These are phyloP conservation scores for Boletellus emodensis DNA, from an alignment of 768 basidiomycete genomes.

Conservation along the genomic window DNA sequence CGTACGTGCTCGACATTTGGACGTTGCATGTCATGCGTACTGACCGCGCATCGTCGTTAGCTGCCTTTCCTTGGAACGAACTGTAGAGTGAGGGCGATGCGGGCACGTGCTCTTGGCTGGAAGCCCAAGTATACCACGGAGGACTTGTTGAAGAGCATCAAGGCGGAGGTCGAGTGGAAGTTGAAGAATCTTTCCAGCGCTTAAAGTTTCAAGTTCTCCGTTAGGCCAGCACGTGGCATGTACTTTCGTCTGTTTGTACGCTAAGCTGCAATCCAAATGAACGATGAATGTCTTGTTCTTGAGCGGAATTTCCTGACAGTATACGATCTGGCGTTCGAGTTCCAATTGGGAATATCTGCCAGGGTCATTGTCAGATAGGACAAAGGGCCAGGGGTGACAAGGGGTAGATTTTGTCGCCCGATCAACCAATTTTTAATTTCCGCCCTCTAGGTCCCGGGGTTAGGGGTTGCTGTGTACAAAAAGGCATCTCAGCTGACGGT, in stretches of 20 bases:
- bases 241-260: neutral
- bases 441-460: too few species aligned
- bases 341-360: too few species aligned
- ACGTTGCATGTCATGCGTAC: neutral
- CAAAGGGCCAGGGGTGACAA: too few species aligned
- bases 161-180: conserved; percentile 19
- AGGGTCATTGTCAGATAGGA: too few species aligned
- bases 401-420: too few species aligned
- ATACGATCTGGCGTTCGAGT: too few species aligned
- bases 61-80: conserved; percentile 18
- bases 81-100: conserved; percentile 16
- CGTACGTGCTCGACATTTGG: conserved; percentile 3
- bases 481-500: too few species aligned
- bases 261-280: neutral
- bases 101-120: conserved; percentile 27
- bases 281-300: neutral
- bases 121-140: conserved; percentile 29
- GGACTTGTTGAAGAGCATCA: conserved; percentile 20
- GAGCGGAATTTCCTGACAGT: too few species aligned
- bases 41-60: conserved; percentile 8
- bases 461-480: too few species aligned
- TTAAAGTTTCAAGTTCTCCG: neutral
- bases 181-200: conserved; percentile 3
- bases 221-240: neutral
- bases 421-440: too few species aligned